These are phyloP conservation scores for Ogataea philodendri DNA, from an alignment of 805 yeast species.

Conservation along the genomic window DNA sequence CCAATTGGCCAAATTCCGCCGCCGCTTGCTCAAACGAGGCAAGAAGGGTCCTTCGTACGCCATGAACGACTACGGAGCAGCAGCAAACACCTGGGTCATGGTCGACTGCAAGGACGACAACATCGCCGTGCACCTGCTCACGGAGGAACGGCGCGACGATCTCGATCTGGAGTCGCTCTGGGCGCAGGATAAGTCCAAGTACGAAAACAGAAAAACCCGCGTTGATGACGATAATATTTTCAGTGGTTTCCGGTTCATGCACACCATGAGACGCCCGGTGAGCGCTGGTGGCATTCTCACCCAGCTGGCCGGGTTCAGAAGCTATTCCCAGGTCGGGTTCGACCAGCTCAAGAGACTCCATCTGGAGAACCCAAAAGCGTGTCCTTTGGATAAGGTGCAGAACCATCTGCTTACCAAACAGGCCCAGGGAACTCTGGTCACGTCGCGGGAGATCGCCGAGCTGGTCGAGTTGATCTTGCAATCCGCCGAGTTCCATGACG, in stretches of 20 bases:
- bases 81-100: constrained; percentile 79
- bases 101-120: constrained; percentile 64
- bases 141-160: constrained; percentile 62
- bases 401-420: constrained; percentile 30
- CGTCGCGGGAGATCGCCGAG: constrained; percentile 21
- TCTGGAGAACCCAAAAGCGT: constrained; percentile 17
- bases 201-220: constrained; percentile 10
- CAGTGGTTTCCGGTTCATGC: constrained; percentile 44
- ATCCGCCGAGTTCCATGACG: constrained; percentile 30
- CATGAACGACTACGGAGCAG: constrained; percentile 54
- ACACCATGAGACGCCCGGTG: constrained; percentile 31
- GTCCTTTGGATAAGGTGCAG: constrained; percentile 22
- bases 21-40: constrained; percentile 53
- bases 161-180: constrained; percentile 73
- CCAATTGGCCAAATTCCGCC: constrained; percentile 47
- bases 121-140: constrained; percentile 69
- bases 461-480: constrained; percentile 26
- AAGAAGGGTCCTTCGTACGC: constrained; percentile 52
- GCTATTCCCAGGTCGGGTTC: constrained; percentile 22
- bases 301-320: constrained; percentile 13
- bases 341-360: constrained; percentile 20
- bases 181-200: constrained; percentile 30
- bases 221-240: constrained; percentile 43
- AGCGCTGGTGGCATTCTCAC: constrained; percentile 5
- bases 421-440: constrained; percentile 28